These are phyloP conservation scores for Neopestalotiopsis clavispora DNA, from an alignment of 2,329 filamentous ascomycete genomes.

Conservation along the genomic window DNA sequence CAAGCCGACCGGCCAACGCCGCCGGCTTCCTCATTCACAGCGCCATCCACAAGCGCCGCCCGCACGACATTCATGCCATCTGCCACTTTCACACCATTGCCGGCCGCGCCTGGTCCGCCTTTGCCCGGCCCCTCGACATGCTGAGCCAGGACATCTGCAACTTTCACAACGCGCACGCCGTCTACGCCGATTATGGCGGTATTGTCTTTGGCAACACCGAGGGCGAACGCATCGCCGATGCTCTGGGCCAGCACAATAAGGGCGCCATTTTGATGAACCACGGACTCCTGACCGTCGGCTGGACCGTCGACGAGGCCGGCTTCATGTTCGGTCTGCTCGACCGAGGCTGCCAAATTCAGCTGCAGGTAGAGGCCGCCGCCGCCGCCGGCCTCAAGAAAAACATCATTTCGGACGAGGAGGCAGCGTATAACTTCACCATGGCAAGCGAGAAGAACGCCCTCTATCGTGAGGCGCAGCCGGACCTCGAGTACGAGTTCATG, in stretches of 20 bases:
- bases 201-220: slow-evolving; percentile 66
- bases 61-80: slow-evolving; percentile 64
- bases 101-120: slow-evolving; percentile 71
- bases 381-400: slow-evolving; percentile 45
- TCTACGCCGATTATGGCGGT: slow-evolving; percentile 62
- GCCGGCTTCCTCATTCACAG: slow-evolving; percentile 74
- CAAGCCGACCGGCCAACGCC: slow-evolving; percentile 63
- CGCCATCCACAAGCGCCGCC: slow-evolving; percentile 69
- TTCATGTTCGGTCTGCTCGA: slow-evolving; percentile 74
- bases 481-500: slow-evolving; percentile 38
- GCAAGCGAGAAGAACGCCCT: slow-evolving; percentile 37
- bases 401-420: slow-evolving; percentile 47
- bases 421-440: slow-evolving; percentile 44
- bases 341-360: slow-evolving; percentile 70
- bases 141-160: slow-evolving; percentile 70
- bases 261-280: slow-evolving; percentile 73
- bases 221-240: slow-evolving; percentile 65
- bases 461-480: slow-evolving; percentile 39
- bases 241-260: slow-evolving; percentile 62
- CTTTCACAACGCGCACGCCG: slow-evolving; percentile 67
- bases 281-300: slow-evolving; percentile 72
- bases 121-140: slow-evolving; percentile 71
- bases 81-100: slow-evolving; percentile 72
- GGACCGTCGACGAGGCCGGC: slow-evolving; percentile 75
- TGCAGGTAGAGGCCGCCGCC: slow-evolving; percentile 70